Conservation (phyloP, 2,329 filamentous ascomycete genomes). For the Botrytis fabae region DNA sequence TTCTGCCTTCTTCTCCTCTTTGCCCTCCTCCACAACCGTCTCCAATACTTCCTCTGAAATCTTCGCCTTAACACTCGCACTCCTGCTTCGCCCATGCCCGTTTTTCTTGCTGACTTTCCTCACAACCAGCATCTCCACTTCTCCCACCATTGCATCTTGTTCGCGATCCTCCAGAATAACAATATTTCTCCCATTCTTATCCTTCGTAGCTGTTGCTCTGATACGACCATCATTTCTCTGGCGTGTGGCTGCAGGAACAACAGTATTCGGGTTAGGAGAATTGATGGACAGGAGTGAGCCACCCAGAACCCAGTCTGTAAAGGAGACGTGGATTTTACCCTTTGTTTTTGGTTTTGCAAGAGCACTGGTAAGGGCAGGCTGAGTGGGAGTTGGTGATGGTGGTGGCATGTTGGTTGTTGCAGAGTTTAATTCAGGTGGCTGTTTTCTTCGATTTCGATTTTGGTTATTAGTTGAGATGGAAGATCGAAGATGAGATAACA, state of each 20-base stretch:
- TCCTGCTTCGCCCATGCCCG: not conserved
- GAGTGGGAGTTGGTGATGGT: conserved; percentile 4
- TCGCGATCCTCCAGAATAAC: conserved; percentile 8
- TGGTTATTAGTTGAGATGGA: not conserved
- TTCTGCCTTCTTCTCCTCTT: not conserved
- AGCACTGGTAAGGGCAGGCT: conserved; percentile 8
- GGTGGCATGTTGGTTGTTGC: not conserved
- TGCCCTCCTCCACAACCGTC: conserved; percentile 19
- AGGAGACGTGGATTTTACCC: conserved; percentile 33
- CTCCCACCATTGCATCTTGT: conserved; percentile 13
- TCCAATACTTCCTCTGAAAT: not conserved
- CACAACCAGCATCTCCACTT: conserved; percentile 10
- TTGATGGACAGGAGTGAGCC: conserved; percentile 32
- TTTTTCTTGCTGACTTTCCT: conserved; percentile 7
- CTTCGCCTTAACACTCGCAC: conserved; percentile 2
- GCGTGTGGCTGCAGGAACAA: not conserved
- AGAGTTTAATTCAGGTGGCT: not conserved
- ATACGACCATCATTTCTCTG: conserved; percentile 6
- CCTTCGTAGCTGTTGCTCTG: conserved; percentile 14
- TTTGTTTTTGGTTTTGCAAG: conserved; percentile 18
- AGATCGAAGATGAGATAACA: not conserved
- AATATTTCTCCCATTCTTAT: conserved; percentile 14
- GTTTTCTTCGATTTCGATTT: not conserved
- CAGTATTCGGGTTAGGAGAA: not conserved
- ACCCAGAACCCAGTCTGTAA: conserved; percentile 38